phyloP scores from a whole-genome alignment of 768 basidiomycete species.

The Pseudohyphozyma bogoriensis region DNA sequence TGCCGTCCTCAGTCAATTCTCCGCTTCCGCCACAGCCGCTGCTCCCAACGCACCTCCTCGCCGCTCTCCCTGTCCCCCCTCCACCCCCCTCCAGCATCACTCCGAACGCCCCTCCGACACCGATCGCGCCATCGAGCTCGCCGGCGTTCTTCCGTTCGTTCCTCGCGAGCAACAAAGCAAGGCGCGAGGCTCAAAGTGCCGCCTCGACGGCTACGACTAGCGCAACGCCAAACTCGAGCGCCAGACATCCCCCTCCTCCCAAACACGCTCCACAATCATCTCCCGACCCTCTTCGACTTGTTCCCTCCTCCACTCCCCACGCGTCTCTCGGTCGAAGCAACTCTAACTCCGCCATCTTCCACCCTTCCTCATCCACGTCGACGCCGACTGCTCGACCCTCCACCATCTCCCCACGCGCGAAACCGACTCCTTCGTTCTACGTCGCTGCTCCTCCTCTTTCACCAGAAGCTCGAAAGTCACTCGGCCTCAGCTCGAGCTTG shows the following conservation, averaged over 20 bases:
- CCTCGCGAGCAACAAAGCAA: too few relatives aligned
- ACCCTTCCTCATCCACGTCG: neutral
- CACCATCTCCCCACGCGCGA: neutral
- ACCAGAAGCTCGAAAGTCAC: neutral
- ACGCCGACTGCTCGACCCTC: neutral
- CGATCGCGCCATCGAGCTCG: neutral
- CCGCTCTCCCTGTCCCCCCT: constrained; percentile 42
- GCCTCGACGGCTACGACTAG: neutral
- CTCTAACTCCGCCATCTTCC: neutral
- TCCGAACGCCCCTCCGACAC: neutral
- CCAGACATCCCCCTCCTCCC: neutral
- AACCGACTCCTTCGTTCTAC: neutral
- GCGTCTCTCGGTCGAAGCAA: neutral
- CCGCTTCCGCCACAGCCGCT: neutral
- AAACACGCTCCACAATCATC: neutral
- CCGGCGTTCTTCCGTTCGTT: neutral
- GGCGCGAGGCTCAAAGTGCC: too few relatives aligned
- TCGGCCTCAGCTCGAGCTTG: neutral
- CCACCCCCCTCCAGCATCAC: constrained; percentile 44
- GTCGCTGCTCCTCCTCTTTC: neutral
- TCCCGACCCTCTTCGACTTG: constrained; percentile 14
- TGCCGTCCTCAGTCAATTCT: neutral
- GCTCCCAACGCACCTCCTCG: constrained; percentile 1
- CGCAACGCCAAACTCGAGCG: neutral
- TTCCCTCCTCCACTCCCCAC: neutral